phyloP scores from a whole-genome alignment of 805 yeast genomes.

The Saccharomycopsis sp. region DNA sequence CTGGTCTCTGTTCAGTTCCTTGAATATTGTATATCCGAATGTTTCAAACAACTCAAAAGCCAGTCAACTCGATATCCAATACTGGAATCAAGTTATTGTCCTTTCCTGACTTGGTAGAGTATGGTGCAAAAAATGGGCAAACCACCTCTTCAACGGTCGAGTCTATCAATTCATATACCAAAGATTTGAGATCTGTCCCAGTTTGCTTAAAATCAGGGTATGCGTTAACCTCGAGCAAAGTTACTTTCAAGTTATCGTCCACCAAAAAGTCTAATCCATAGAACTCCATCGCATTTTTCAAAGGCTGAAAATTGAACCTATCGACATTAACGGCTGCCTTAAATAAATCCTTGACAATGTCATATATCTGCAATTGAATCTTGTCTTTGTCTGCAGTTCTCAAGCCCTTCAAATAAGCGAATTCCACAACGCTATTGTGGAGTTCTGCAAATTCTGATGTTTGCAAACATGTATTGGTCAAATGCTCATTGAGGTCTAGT shows the following conservation, averaged over 20 bases:
- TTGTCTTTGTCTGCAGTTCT: constrained; percentile 30
- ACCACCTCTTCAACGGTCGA: constrained; percentile 42
- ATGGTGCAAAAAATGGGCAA: constrained; percentile 41
- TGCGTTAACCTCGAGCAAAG: constrained; percentile 77
- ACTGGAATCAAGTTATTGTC: too few species aligned
- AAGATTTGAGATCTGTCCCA: constrained; percentile 58
- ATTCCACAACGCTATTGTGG: constrained; percentile 48
- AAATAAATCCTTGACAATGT: constrained; percentile 60
- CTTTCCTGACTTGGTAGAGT: too few species aligned
- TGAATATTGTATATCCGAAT: too few species aligned
- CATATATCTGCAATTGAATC: constrained; percentile 49
- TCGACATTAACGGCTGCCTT: constrained; percentile 76
- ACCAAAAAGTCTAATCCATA: constrained; percentile 87
- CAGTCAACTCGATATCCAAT: too few species aligned
- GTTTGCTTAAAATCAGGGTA: constrained; percentile 97
- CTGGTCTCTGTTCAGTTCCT: too few species aligned
- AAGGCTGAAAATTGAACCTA: constrained; percentile 75
- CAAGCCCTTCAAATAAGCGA: constrained; percentile 38
- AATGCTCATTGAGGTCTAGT: constrained; percentile 56
- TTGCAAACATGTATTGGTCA: constrained; percentile 92
- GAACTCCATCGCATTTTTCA: constrained; percentile 73
- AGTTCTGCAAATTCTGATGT: constrained; percentile 33
- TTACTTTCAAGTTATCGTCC: constrained; percentile 43
- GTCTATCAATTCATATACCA: constrained; percentile 61
- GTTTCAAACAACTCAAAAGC: too few species aligned